These are phyloP conservation scores for Hypoxylon crocopeplum DNA, from an alignment of 495 filamentous ascomycete genomes.

Conservation along the genomic window DNA sequence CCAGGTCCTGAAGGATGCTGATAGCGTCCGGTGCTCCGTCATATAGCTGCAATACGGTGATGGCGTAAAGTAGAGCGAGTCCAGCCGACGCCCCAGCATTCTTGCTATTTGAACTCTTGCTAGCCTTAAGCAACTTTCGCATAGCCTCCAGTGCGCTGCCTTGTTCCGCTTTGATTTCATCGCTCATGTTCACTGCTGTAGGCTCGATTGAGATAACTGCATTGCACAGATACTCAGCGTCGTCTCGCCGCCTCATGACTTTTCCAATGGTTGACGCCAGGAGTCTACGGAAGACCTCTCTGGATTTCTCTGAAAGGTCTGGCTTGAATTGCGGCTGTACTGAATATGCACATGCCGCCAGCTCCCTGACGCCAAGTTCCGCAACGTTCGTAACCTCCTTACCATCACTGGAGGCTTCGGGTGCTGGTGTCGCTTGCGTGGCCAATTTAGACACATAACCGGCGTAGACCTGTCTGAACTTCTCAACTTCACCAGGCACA, in stretches of 20 bases:
- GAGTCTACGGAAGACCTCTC: conserved; percentile 71
- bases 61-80: conserved; percentile 82
- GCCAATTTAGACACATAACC: conserved; percentile 59
- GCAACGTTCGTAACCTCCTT: conserved; percentile 24
- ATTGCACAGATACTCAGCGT: conserved; percentile 57
- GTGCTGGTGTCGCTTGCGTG: conserved; percentile 24
- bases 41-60: conserved; percentile 87
- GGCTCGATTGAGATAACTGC: conserved; percentile 54
- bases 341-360: conserved; percentile 60
- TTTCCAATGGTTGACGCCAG: conserved; percentile 69
- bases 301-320: conserved; percentile 63
- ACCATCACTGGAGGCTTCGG: conserved; percentile 2
- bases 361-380: conserved; percentile 48
- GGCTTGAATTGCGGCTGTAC: conserved; percentile 47
- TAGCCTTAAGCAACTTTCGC: conserved; percentile 69
- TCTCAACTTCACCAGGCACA: conserved; percentile 44
- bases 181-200: conserved; percentile 67
- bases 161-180: conserved; percentile 64
- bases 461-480: conserved; percentile 57
- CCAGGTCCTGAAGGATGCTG: conserved; percentile 74
- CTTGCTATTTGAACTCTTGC: conserved; percentile 47
- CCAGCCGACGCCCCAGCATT: conserved; percentile 58
- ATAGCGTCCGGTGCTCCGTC: conserved; percentile 85
- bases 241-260: conserved; percentile 67
- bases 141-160: conserved; percentile 69